Conservation (phyloP, 116 monocot genomes). For the Cymodocea nodosa region DNA sequence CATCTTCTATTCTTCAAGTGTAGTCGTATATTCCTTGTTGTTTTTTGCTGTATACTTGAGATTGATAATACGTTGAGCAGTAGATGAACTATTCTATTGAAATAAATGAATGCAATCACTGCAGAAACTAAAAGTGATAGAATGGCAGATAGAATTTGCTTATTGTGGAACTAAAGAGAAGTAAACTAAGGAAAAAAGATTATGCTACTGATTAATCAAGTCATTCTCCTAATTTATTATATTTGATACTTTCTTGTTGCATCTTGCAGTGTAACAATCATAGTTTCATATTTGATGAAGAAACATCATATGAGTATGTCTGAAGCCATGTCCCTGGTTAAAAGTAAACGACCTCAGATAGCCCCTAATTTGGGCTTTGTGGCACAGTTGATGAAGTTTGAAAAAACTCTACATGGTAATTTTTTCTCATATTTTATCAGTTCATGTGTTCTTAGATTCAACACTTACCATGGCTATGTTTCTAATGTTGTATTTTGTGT, state of each 20-base stretch:
- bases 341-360: constrained; percentile 37
- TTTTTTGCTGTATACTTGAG: neutral
- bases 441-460: no score
- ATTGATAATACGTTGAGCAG: neutral
- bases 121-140: no score
- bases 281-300: constrained; percentile 69
- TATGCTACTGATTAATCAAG: neutral
- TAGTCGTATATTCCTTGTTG: neutral
- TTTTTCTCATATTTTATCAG: neutral
- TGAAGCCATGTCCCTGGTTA: constrained; percentile 26
- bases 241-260: neutral
- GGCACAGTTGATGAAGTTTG: constrained; percentile 29
- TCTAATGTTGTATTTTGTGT: neutral
- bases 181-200: neutral
- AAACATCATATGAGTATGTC: constrained; percentile 33
- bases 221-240: neutral
- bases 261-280: constrained; percentile 42
- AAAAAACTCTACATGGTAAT: constrained; percentile 38
- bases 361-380: constrained; percentile 55
- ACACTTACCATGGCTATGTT: no score
- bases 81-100: no score
- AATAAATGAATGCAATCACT: no score
- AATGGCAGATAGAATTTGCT: neutral
- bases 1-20: neutral
- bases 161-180: neutral